A percentile compares a stretch with the other conserved stretches of the same genome.
These are phyloP conservation scores for Sherardia arvensis DNA, from an alignment of 257 asterid genomes.

Conservation along the genomic window DNA sequence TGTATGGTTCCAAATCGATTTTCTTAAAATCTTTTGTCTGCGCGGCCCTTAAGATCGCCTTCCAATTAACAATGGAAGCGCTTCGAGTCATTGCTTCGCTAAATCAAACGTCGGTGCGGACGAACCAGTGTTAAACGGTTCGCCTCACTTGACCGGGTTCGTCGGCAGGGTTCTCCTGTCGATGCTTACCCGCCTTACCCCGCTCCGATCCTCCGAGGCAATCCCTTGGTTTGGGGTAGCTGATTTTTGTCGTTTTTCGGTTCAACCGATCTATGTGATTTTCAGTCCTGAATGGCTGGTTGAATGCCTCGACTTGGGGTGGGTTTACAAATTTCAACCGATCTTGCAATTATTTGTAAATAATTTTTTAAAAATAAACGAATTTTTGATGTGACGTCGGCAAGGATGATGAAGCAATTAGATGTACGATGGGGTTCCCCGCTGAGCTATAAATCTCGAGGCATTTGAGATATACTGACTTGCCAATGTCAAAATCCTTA, in stretches of 20 bases:
- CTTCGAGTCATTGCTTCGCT: conserved; percentile 80
- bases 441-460: conserved; percentile 15
- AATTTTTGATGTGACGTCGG: neutral
- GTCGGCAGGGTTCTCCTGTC: conserved; percentile 28
- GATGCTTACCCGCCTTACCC: conserved; percentile 13
- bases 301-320: conserved; percentile 6
- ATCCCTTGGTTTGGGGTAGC: conserved; percentile 1
- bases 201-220: conserved; percentile 8
- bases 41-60: conserved; percentile 99
- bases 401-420: conserved; percentile 13
- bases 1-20: neutral
- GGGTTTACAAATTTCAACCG: conserved; percentile 15
- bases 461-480: conserved; percentile 52
- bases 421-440: conserved; percentile 20
- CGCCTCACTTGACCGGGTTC: conserved; percentile 9
- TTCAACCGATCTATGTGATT: neutral
- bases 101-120: conserved; percentile 7
- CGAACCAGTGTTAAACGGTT: neutral
- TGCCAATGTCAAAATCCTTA: too few relatives aligned
- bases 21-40: conserved; percentile 1
- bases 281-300: neutral
- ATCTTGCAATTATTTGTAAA: too few relatives aligned
- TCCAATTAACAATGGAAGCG: conserved; percentile 73
- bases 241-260: conserved; percentile 3
- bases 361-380: too few relatives aligned